Conservation (phyloP, 352 stramenopile genomes). For the Saprolegnia diclina region DNA sequence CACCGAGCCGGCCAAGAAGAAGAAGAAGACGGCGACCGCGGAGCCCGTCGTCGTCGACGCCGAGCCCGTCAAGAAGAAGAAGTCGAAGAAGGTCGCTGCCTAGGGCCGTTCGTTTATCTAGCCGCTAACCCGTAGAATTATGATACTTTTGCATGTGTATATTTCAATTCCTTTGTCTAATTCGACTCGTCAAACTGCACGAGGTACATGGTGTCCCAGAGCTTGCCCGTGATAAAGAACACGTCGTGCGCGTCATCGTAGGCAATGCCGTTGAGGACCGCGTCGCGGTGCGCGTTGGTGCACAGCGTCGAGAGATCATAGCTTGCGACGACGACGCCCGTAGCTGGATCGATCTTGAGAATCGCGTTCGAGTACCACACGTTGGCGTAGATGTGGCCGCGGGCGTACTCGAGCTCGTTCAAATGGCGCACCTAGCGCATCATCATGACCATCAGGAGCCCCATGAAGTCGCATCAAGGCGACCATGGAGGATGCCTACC, state of each 20-base stretch:
- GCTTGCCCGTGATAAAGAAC: conserved; percentile 92
- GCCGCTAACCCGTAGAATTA: conserved; percentile 11
- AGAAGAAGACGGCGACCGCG: conserved; percentile 9
- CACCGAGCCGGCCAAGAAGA: conserved; percentile 16
- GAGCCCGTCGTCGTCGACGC: neutral
- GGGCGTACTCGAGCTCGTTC: conserved; percentile 92
- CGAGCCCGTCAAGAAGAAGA: conserved; percentile 25
- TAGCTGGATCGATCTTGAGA: conserved; percentile 88
- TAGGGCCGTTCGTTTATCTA: neutral
- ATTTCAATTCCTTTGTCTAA: neutral
- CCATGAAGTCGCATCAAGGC: neutral
- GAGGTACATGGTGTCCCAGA: conserved; percentile 89
- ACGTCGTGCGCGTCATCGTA: conserved; percentile 84
- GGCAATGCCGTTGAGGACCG: conserved; percentile 92
- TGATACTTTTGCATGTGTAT: conserved; percentile 9
- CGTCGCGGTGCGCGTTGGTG: conserved; percentile 32
- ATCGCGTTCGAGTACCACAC: conserved; percentile 92
- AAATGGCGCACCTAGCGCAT: conserved; percentile 50
- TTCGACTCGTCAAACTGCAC: conserved; percentile 50
- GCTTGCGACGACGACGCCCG: conserved; percentile 76
- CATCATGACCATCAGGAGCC: conserved; percentile 28
- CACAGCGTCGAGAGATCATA: conserved; percentile 77
- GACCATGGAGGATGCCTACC: neutral
- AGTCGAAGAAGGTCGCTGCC: neutral
- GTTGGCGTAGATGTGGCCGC: conserved; percentile 91